Evolutionary conservation across 2,329 filamentous ascomycete species (phyloP).

Genomic region (Juglanconis oblonga): DNA sequence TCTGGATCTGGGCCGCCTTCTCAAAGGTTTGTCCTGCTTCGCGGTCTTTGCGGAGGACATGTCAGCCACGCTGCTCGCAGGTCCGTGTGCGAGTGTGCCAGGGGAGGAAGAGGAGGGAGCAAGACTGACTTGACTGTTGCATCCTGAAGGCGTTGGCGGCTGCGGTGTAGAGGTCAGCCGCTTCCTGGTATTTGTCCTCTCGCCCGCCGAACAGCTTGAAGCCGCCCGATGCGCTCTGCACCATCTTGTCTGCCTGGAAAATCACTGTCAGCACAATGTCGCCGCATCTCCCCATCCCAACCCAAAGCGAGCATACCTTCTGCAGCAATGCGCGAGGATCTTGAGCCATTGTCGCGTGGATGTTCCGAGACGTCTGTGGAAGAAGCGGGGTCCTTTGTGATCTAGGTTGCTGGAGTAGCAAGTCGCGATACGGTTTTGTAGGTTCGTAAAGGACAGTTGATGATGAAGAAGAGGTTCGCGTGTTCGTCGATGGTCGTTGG

Average conservation of each 20-base stretch:
- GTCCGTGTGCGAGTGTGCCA: background rate
- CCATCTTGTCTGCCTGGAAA: constrained; percentile 78
- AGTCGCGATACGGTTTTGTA: background rate
- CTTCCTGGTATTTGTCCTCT: constrained; percentile 85
- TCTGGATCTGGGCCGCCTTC: constrained; percentile 78
- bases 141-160: constrained; percentile 90
- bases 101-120: background rate
- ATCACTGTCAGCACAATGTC: background rate
- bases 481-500: background rate
- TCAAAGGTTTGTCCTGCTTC: constrained; percentile 88
- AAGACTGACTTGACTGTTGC: constrained; percentile 72
- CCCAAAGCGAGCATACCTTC: constrained; percentile 55
- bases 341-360: constrained; percentile 57
- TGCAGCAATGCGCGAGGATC: constrained; percentile 76
- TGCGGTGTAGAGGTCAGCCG: constrained; percentile 81
- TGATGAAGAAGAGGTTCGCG: background rate
- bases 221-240: constrained; percentile 70
- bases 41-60: constrained; percentile 52
- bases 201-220: constrained; percentile 88
- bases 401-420: background rate
- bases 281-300: background rate
- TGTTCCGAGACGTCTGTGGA: background rate
- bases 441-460: background rate
- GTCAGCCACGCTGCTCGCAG: background rate
- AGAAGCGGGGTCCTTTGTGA: background rate